Evolutionary conservation across 192 early-diverging fungal species (phyloP).

Genomic region (Helicostylum pulchrum): DNA sequence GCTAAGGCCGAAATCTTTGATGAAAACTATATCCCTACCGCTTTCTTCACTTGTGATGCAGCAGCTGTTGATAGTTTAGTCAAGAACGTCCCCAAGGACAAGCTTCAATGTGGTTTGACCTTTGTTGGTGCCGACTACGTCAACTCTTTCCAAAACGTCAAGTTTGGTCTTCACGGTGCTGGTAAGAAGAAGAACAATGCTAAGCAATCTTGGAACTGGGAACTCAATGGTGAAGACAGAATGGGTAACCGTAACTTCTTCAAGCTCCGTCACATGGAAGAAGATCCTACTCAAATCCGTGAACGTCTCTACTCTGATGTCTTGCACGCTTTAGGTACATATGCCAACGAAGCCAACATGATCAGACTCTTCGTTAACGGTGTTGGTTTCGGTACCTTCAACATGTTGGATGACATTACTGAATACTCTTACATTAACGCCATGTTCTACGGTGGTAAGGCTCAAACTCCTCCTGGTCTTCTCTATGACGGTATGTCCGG

Average conservation of each 20-base stretch:
- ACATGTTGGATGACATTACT: slow-evolving; percentile 44
- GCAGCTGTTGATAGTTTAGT: slow-evolving; percentile 26
- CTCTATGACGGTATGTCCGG: slow-evolving; percentile 47
- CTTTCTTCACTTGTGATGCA: slow-evolving; percentile 35
- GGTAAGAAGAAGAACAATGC: slow-evolving; percentile 53
- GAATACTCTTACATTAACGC: slow-evolving; percentile 43
- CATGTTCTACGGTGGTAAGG: slow-evolving; percentile 36
- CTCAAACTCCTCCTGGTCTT: slow-evolving; percentile 33
- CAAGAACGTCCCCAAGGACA: slow-evolving; percentile 15
- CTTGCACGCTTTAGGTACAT: slow-evolving; percentile 39
- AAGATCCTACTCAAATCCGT: slow-evolving; percentile 52
- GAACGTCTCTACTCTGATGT: slow-evolving; percentile 50
- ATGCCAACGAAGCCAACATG: slow-evolving; percentile 45
- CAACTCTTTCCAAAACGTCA: slow-evolving; percentile 28
- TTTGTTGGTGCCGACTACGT: slow-evolving; percentile 39
- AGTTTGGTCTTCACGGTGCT: slow-evolving; percentile 44
- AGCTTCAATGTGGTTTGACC: slow-evolving; percentile 26
- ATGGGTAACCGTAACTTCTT: slow-evolving; percentile 39
- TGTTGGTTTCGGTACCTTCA: slow-evolving; percentile 46
- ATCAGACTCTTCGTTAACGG: slow-evolving; percentile 43
- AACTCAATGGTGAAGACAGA: slow-evolving; percentile 14
- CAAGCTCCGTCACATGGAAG: slow-evolving; percentile 49
- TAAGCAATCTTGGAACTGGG: slow-evolving; percentile 48
- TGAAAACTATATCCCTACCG: slow-evolving; percentile 45
- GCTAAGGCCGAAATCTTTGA: slow-evolving; percentile 35